A percentile compares a stretch with the other conserved stretches of the same genome.
Conservation (phyloP, 345 rosid genomes). For the Leavenworthia alabamica region DNA sequence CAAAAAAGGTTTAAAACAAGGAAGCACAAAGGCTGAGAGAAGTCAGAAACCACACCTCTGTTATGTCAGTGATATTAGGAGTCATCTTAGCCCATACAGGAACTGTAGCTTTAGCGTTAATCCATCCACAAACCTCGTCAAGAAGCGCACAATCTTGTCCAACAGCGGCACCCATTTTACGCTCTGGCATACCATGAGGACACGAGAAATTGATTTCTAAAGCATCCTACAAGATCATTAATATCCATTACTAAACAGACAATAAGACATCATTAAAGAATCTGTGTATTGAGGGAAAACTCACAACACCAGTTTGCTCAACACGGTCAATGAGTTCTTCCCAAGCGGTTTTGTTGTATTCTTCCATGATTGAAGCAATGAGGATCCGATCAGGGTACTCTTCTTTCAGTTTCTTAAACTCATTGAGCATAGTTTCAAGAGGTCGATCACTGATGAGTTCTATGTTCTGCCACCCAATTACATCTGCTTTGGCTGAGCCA, state of each 20-base stretch:
- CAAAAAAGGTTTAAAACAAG: background rate
- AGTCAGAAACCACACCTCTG: slow-evolving; percentile 44
- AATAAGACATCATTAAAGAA: background rate
- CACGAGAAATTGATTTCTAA: slow-evolving; percentile 94
- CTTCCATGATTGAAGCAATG: slow-evolving; percentile 98
- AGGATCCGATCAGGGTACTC: slow-evolving; percentile 90
- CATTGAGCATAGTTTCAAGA: slow-evolving; percentile 88
- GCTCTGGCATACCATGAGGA: slow-evolving; percentile 99
- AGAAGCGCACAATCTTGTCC: slow-evolving; percentile 83
- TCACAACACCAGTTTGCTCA: slow-evolving; percentile 90
- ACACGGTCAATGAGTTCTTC: slow-evolving; percentile 95
- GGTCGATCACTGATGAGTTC: slow-evolving; percentile 96
- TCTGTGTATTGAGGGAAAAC: slow-evolving; percentile 16
- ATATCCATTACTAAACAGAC: no score
- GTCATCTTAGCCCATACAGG: slow-evolving; percentile 99
- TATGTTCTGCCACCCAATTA: slow-evolving; percentile 96
- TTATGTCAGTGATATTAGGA: slow-evolving; percentile 93
- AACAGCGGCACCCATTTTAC: slow-evolving; percentile 98
- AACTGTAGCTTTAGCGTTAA: slow-evolving; percentile 87
- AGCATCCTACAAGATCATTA: slow-evolving; percentile 80
- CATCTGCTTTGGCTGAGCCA: slow-evolving; percentile 75
- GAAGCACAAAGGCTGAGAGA: background rate
- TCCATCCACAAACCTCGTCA: slow-evolving; percentile 92
- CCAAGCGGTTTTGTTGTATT: slow-evolving; percentile 81
- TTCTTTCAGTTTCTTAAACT: slow-evolving; percentile 68